These are phyloP conservation scores for Mucor racemosus DNA, from an alignment of 371 early-diverging fungal genomes.

Conservation along the genomic window DNA sequence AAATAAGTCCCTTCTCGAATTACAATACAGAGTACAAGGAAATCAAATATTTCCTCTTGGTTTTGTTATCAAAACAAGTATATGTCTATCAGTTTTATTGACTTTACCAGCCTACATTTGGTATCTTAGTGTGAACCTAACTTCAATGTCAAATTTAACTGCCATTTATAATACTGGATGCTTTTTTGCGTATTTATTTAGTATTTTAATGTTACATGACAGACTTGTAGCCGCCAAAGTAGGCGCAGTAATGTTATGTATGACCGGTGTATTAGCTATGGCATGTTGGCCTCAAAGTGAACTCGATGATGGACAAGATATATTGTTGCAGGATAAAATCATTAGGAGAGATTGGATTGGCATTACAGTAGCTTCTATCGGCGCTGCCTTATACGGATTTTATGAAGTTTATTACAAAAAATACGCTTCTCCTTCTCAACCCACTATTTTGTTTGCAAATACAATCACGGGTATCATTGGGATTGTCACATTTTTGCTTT, in stretches of 20 bases:
- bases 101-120: constrained; percentile 80
- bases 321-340: constrained; percentile 9
- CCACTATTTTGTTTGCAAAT: constrained; percentile 75
- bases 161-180: constrained; percentile 85
- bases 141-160: constrained; percentile 78
- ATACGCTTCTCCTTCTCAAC: constrained; percentile 66
- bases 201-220: constrained; percentile 70
- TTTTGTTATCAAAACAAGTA: constrained; percentile 23
- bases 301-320: background rate
- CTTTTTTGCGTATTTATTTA: constrained; percentile 83
- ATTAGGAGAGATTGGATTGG: constrained; percentile 38
- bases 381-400: constrained; percentile 66
- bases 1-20: constrained; percentile 18
- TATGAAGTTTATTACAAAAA: constrained; percentile 83
- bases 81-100: constrained; percentile 56
- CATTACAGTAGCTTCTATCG: constrained; percentile 54
- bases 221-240: constrained; percentile 61
- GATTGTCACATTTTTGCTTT: constrained; percentile 56
- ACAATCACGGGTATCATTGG: constrained; percentile 72
- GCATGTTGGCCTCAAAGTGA: constrained; percentile 42
- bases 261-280: constrained; percentile 74
- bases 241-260: constrained; percentile 66
- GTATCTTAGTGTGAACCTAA: constrained; percentile 77
- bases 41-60: background rate
- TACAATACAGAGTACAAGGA: constrained; percentile 27